Conservation (phyloP, 1,284 basidiomycete genomes). For the Chalciporus sp. region DNA sequence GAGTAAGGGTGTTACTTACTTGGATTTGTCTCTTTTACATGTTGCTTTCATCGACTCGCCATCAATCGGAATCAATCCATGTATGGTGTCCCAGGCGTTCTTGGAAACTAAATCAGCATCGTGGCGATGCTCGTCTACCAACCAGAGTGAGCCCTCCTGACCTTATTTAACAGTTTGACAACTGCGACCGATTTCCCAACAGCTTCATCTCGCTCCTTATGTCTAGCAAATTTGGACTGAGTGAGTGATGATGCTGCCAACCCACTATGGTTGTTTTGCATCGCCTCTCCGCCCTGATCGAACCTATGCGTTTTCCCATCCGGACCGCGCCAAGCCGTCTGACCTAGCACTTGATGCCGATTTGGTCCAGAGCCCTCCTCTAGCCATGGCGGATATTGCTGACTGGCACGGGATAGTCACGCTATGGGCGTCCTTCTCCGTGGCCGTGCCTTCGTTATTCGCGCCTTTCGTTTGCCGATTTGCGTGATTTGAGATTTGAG, state of each 20-base stretch:
- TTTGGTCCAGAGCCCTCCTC: conserved; percentile 3
- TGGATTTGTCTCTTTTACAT: conserved; percentile 11
- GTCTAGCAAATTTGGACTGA: background rate
- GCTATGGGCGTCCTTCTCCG: background rate
- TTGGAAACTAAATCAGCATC: conserved; percentile 14
- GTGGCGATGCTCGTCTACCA: conserved; percentile 29
- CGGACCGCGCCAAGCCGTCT: conserved; percentile 14
- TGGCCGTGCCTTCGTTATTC: background rate
- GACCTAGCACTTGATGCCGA: conserved; percentile 6
- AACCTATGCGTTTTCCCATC: conserved; percentile 20
- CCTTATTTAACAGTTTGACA: conserved; percentile 10
- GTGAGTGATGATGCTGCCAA: conserved; percentile 6
- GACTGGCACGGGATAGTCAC: conserved; percentile 10
- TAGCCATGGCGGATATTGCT: conserved; percentile 18
- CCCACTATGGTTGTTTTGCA: conserved; percentile 23
- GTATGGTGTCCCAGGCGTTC: conserved; percentile 20
- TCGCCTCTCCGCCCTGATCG: conserved; percentile 36
- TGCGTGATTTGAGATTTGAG: conserved; percentile 4
- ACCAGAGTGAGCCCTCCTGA: conserved; percentile 15
- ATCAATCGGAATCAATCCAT: conserved; percentile 18
- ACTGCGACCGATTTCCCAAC: conserved; percentile 22
- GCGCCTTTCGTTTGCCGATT: background rate
- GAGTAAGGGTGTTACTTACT: conserved; percentile 18
- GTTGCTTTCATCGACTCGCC: conserved; percentile 19
- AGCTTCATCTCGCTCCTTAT: background rate